Percentiles rank a stretch among this genome's conserved stretches.
phyloP scores from a whole-genome alignment of 176 grass and related monocot species.

The Paspalum vaginatum region DNA sequence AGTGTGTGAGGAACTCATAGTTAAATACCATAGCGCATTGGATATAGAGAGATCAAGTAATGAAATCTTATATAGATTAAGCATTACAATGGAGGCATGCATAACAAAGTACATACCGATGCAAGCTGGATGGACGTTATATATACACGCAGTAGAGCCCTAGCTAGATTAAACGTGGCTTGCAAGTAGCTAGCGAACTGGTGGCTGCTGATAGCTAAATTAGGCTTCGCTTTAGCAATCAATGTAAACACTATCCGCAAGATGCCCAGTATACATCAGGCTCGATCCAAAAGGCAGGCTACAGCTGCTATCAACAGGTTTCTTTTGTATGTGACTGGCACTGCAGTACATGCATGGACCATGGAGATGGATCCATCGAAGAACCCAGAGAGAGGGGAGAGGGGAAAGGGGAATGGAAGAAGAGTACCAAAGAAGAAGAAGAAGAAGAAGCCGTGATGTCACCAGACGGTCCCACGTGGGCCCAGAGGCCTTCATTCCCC shows the following conservation, averaged over 20 bases:
- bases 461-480: constrained; percentile 14
- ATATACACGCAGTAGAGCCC: neutral
- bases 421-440: neutral
- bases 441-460: constrained; percentile 46
- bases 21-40: neutral
- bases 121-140: neutral
- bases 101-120: neutral
- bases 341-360: constrained; percentile 24
- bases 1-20: neutral
- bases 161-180: constrained; percentile 22
- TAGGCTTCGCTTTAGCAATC: neutral
- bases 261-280: constrained; percentile 4
- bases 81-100: neutral
- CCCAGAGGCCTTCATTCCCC: constrained; percentile 45
- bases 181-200: constrained; percentile 26
- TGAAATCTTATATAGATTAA: neutral
- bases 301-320: constrained; percentile 31
- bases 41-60: neutral
- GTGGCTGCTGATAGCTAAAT: constrained; percentile 18
- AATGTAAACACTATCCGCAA: neutral
- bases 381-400: constrained; percentile 31
- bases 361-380: no score
- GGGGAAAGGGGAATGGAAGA: neutral
- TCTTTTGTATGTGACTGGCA: constrained; percentile 25
- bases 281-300: constrained; percentile 18